Evolutionary conservation across 164 flowering plant genomes (phyloP), one percentile per base, ranked within the genome.

Genomic region (Echeveria elegans): DNA sequence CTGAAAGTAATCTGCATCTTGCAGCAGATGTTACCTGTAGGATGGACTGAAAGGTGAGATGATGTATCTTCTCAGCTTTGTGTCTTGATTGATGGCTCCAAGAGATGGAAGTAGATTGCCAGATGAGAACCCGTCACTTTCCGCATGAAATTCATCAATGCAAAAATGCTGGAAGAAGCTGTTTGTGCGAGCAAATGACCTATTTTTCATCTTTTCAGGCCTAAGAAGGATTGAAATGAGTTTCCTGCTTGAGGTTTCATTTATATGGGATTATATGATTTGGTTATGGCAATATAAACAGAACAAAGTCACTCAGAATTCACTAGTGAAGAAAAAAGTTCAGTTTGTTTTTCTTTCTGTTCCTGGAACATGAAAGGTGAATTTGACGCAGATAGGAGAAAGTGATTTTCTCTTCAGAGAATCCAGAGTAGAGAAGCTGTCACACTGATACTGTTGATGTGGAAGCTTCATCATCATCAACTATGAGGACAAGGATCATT

Each of bases 91-190:
- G 66, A 85, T 77, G 65, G 94, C 92, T 69, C 99, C 97, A 43
- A 94, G 89, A 1, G 99, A 87, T 19, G 99, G 99, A 50, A 95
- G 77, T 64, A 88, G 86, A 71, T 86, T 84, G 70, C 73, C 75
- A 18, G 91, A 82, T 72, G 83, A 83, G 80, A 85, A 83, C 52
- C 75, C 77, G 32, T 76, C 78, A 26, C 76, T 67, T 30, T 68
- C 78, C 71, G 71, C 71, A 32, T 75, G 81, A 37, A 73, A 71
- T 29, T 84, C 94, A 24, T 88, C 85, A 8, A 72, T 72, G 53
- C 82, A 90, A 75, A 84, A 82, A 32, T 83, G 77, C 64, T 74
- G 69, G 30, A 87, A 76, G 80, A 80, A 85, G 77, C 75, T 74
- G 77, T 80, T 83, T 19, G 75, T 56, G 50, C 75, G 69, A 19